A percentile compares a stretch with the other conserved stretches of the same genome.
Evolutionary conservation across 2,329 filamentous ascomycete genomes (phyloP).

Genomic region (Exophiala spinifera): DNA sequence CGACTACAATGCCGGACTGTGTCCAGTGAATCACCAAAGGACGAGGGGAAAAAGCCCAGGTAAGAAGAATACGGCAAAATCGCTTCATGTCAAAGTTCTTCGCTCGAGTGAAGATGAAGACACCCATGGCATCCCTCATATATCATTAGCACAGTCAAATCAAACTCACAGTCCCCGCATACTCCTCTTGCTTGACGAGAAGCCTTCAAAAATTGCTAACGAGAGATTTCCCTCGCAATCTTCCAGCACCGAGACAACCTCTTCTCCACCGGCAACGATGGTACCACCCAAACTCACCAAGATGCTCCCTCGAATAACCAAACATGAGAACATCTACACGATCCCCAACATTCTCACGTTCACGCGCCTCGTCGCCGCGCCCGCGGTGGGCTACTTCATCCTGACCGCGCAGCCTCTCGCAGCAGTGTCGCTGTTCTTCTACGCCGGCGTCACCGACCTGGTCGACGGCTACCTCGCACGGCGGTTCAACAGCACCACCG

Average conservation of each 20-base stretch:
- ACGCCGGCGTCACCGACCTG: constrained; percentile 86
- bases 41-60: background rate
- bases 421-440: constrained; percentile 83
- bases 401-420: constrained; percentile 75
- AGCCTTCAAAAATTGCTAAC: no score
- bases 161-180: no score
- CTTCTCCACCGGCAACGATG: background rate
- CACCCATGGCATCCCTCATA: no score
- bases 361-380: constrained; percentile 77
- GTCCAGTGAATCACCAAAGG: background rate
- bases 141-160: no score
- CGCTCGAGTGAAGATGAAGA: no score
- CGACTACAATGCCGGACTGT: no score
- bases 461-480: constrained; percentile 93
- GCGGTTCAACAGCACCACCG: constrained; percentile 81
- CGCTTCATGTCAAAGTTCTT: no score
- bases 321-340: constrained; percentile 91
- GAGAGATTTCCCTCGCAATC: background rate
- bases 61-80: no score
- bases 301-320: constrained; percentile 34
- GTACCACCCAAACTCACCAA: constrained; percentile 4
- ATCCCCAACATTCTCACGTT: constrained; percentile 92
- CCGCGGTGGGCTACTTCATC: constrained; percentile 82
- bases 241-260: background rate
- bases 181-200: no score